Conservation (phyloP, 2,329 filamentous ascomycete species). For the Ceratocystis eucalypticola region DNA sequence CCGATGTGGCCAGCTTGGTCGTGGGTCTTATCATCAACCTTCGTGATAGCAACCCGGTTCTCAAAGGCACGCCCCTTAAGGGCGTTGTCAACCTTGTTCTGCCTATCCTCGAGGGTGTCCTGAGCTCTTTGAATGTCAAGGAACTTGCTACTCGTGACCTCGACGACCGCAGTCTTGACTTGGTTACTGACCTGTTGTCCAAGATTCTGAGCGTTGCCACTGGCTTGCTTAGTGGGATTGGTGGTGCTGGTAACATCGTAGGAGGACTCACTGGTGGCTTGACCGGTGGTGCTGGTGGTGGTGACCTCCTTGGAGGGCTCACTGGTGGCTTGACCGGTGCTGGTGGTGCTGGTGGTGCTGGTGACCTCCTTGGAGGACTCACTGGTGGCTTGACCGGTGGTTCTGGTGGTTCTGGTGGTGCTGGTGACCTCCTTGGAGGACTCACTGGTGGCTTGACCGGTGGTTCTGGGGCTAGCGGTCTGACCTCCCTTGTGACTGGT, state of each 20-base stretch:
- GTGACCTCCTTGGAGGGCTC: background rate
- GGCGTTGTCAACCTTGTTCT: conserved; percentile 9
- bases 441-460: background rate
- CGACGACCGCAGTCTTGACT: background rate
- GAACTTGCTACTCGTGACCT: background rate
- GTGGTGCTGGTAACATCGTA: background rate
- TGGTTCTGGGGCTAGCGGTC: background rate
- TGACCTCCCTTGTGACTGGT: background rate
- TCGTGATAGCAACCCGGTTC: background rate
- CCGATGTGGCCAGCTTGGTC: conserved; percentile 11
- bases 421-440: background rate
- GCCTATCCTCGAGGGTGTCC: conserved; percentile 15
- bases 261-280: background rate
- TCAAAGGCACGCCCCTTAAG: conserved; percentile 5
- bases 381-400: conserved; percentile 1
- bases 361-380: background rate
- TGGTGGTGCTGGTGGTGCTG: background rate
- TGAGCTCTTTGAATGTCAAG: background rate
- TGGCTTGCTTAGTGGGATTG: background rate
- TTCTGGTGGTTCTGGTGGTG: background rate
- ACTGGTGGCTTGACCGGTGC: background rate
- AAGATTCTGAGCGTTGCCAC: background rate
- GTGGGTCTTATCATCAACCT: conserved; percentile 11
- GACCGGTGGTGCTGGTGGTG: background rate
- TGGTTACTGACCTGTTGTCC: conserved; percentile 11